phyloP scores from a whole-genome alignment of 1,139 yeast genomes.

The Meyerozyma sp. region DNA sequence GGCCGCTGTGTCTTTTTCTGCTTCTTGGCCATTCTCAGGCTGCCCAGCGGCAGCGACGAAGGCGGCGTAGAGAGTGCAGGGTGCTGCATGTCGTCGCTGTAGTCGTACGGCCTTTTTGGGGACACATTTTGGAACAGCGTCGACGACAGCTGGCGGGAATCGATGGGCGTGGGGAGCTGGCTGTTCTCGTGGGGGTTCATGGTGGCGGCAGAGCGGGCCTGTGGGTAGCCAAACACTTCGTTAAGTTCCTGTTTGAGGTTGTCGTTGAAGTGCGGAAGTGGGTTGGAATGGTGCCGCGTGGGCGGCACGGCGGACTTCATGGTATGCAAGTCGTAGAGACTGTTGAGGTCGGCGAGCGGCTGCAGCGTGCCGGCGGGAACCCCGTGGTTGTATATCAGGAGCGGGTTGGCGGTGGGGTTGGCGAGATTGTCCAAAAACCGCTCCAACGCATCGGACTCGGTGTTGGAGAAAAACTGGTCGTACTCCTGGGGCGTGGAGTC shows the following conservation, averaged over 20 bases:
- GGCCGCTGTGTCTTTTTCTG: conserved; percentile 28
- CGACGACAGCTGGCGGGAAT: conserved; percentile 20
- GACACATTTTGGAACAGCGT: conserved; percentile 2
- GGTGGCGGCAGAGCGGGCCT: neutral
- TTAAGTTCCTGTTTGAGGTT: conserved; percentile 26
- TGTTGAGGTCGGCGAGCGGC: conserved; percentile 13
- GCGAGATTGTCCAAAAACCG: conserved; percentile 42
- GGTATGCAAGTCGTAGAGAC: conserved; percentile 25
- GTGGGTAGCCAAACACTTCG: conserved; percentile 32
- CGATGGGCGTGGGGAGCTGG: conserved; percentile 31
- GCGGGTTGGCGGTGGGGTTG: conserved; percentile 24
- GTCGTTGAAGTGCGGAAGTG: conserved; percentile 10
- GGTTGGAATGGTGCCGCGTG: conserved; percentile 4
- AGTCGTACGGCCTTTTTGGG: conserved; percentile 5
- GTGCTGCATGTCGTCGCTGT: conserved; percentile 2
- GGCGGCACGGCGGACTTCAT: conserved; percentile 17
- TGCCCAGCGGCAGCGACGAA: neutral
- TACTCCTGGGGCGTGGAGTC: conserved; percentile 18
- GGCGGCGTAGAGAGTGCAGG: conserved; percentile 3
- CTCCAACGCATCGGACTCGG: conserved; percentile 42
- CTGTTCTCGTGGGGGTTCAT: conserved; percentile 1
- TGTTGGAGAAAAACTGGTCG: conserved; percentile 41
- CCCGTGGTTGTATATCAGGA: conserved; percentile 24
- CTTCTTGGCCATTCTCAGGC: neutral
- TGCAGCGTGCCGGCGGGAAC: conserved; percentile 4